Evolutionary conservation across 257 asterid genomes (phyloP), one percentile per base, ranked within the genome.

Genomic region (Solanum rostratum): DNA sequence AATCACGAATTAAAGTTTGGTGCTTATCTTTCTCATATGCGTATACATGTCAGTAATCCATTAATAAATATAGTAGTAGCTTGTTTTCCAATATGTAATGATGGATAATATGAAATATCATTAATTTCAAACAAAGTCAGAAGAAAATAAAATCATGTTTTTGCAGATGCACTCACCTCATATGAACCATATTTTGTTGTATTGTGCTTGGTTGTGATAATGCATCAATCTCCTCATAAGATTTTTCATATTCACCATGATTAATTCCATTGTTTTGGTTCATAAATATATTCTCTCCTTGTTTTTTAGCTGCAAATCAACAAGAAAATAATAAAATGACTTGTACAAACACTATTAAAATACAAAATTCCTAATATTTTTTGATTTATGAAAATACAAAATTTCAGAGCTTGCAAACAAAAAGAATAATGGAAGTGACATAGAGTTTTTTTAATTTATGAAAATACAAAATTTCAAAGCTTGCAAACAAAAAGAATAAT

Each of bases 151-250:
- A 86, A 39, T 57, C 6, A 57, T 20, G 74, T 88, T 4, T 70
- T 4, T 59, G 87, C 87, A 80, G 87, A 81, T 82, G 83, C 86
- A 87, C 90, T 89, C 85, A 94, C 96, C 91, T 91, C 80, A 50
- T 49, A 49, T 88, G 93, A 88, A 89, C 82, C 50, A 37, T 37
- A 84, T 85, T 87, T 74, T 87, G 92, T 30, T 86, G 87, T 80
- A 86, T 82, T 45, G 86, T 85, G 57, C 88, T 87, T 78, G 86
- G 89, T 53, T 53, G 78, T 89, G 90, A 89, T 87, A 90, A 83
- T 69, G 84, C 45, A 52, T 87, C 86, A 52, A 87, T 84, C 59
- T 86, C 91, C 84, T 87, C 89, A 84, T 53, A 43, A 71, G 88
- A 79, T 13, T 55, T 33, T 82, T 82, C 88, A 50, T 49, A 89